phyloP scores from a whole-genome alignment of 495 filamentous ascomycete species.

The Aspergillus saccharolyticus region DNA sequence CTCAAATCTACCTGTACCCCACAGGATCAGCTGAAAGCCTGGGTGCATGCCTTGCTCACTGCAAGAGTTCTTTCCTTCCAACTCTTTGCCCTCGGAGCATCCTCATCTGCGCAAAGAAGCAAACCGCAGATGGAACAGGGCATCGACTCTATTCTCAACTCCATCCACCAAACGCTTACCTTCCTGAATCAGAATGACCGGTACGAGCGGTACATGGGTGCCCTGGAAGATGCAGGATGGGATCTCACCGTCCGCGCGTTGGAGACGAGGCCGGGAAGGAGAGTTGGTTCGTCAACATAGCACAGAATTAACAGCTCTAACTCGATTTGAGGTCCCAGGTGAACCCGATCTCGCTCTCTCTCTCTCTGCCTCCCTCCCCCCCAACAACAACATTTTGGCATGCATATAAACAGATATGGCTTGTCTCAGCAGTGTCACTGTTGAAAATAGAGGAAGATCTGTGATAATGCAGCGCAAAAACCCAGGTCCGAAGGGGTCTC shows the following conservation, averaged over 20 bases:
- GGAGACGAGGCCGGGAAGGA: slow-evolving; percentile 50
- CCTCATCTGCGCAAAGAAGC: not conserved
- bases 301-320: no score
- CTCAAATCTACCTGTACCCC: slow-evolving; percentile 55
- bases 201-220: slow-evolving; percentile 38
- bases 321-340: no score
- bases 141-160: slow-evolving; percentile 4
- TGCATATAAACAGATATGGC: no score
- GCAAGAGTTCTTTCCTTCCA: slow-evolving; percentile 25
- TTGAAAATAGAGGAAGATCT: no score
- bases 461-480: no score
- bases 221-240: slow-evolving; percentile 52
- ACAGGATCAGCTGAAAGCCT: slow-evolving; percentile 58
- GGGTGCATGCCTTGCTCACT: slow-evolving; percentile 65
- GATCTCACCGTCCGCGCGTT: slow-evolving; percentile 52
- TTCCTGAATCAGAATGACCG: slow-evolving; percentile 32
- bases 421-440: no score
- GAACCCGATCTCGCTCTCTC: no score
- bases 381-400: no score
- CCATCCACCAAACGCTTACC: slow-evolving; percentile 16
- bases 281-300: slow-evolving; percentile 30
- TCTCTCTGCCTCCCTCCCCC: no score
- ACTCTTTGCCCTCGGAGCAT: not conserved
- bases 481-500: no score
- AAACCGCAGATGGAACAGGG: not conserved